Conservation (phyloP, 345 rosid genomes). For the Passiflora organensis region DNA sequence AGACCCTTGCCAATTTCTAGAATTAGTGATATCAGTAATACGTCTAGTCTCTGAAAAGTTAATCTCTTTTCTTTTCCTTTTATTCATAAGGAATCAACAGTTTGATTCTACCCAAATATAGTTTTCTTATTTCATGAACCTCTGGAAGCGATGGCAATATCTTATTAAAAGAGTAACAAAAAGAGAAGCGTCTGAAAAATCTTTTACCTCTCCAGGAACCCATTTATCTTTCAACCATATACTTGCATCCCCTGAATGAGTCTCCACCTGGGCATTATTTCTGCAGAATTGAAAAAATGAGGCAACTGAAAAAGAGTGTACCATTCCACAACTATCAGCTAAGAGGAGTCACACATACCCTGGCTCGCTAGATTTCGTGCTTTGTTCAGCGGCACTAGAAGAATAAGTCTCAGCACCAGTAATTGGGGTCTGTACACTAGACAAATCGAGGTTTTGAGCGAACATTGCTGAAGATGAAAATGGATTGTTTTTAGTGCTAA, state of each 20-base stretch:
- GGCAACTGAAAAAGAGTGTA: background rate
- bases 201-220: constrained; percentile 74
- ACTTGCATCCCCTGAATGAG: constrained; percentile 42
- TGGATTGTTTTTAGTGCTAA: constrained; percentile 15
- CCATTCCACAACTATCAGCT: background rate
- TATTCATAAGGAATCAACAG: too few species aligned
- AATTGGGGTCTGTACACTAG: constrained; percentile 15
- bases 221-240: constrained; percentile 79
- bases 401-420: constrained; percentile 9
- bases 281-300: constrained; percentile 25
- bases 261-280: constrained; percentile 27
- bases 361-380: constrained; percentile 14
- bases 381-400: constrained; percentile 19
- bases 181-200: background rate
- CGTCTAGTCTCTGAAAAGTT: background rate
- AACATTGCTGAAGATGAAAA: constrained; percentile 21
- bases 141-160: background rate
- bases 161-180: background rate
- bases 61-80: background rate
- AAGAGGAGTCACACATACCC: constrained; percentile 27
- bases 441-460: constrained; percentile 13
- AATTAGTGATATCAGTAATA: background rate
- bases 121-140: background rate
- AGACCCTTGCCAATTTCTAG: background rate
- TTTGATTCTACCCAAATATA: background rate